Percentiles rank a stretch among this genome's conserved stretches.
These are phyloP conservation scores for Platanthera zijinensis DNA, from an alignment of 106 monocot genomes.

Conservation along the genomic window DNA sequence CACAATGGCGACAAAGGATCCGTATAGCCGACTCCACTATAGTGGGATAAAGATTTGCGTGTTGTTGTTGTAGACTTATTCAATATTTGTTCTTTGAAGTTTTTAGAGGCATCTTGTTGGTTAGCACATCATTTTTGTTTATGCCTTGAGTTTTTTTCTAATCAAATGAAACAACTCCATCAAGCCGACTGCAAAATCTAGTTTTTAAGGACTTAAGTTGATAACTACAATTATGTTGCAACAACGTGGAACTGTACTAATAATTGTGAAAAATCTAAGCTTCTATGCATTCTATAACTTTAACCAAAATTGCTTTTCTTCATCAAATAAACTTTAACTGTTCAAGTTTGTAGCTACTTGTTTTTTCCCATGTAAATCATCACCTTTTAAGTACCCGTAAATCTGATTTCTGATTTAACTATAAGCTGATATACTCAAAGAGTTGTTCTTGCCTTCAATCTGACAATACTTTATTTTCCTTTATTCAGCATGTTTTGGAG, in stretches of 20 bases:
- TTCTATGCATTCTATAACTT: neutral
- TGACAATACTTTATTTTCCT: conserved; percentile 5
- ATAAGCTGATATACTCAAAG: neutral
- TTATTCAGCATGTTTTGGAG: conserved; percentile 61
- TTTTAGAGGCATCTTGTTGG: too few species aligned
- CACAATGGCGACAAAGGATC: too few species aligned
- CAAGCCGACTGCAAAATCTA: neutral
- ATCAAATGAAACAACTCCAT: neutral
- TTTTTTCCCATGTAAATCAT: neutral
- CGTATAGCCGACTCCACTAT: too few species aligned
- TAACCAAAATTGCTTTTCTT: neutral
- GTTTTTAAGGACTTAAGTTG: neutral
- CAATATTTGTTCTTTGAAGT: too few species aligned
- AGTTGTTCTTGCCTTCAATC: neutral
- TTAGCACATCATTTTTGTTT: neutral
- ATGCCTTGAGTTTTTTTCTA: neutral
- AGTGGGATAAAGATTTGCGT: too few species aligned
- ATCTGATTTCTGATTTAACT: neutral
- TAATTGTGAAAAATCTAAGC: neutral
- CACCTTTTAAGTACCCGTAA: neutral
- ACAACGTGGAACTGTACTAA: neutral
- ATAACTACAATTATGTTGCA: neutral
- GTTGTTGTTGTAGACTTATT: too few species aligned
- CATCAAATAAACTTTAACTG: neutral
- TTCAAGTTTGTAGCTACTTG: neutral